phyloP scores from a whole-genome alignment of 1,284 basidiomycete genomes.

The Moniliella sp. region DNA sequence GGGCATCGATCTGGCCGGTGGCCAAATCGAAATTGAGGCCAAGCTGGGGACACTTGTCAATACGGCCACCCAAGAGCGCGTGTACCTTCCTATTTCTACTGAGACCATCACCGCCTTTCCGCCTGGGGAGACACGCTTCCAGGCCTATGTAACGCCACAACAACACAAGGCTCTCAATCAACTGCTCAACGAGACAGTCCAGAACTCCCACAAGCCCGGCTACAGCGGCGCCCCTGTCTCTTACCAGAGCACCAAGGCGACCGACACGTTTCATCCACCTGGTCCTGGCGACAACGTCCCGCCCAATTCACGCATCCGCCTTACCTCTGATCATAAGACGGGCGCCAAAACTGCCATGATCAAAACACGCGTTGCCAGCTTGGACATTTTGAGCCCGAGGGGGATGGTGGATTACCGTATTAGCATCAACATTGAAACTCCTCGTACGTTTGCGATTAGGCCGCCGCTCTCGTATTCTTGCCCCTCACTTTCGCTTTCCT shows the following conservation, averaged over 20 bases:
- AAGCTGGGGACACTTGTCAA: constrained; percentile 68
- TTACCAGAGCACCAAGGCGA: too few relatives aligned
- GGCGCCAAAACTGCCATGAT: constrained; percentile 47
- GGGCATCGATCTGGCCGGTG: too few relatives aligned
- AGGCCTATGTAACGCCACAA: too few relatives aligned
- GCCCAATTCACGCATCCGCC: too few relatives aligned
- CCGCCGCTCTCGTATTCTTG: background rate
- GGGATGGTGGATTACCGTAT: constrained; percentile 69
- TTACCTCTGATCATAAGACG: too few relatives aligned
- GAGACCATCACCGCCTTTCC: constrained; percentile 53
- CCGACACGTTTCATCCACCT: too few relatives aligned
- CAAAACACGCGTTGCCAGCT: constrained; percentile 62
- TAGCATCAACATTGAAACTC: constrained; percentile 61
- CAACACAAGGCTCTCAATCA: too few relatives aligned
- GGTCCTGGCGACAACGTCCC: too few relatives aligned
- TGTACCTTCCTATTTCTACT: constrained; percentile 50
- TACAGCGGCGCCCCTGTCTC: too few relatives aligned
- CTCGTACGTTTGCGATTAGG: constrained; percentile 35
- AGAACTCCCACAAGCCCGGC: too few relatives aligned
- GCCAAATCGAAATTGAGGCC: constrained; percentile 64
- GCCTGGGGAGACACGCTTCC: background rate
- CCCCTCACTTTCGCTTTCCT: background rate
- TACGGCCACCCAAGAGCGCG: constrained; percentile 41
- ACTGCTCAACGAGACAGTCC: too few relatives aligned
- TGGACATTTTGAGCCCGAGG: constrained; percentile 69